phyloP scores from a whole-genome alignment of 1,284 basidiomycete genomes.

The Tylopilus sp. region DNA sequence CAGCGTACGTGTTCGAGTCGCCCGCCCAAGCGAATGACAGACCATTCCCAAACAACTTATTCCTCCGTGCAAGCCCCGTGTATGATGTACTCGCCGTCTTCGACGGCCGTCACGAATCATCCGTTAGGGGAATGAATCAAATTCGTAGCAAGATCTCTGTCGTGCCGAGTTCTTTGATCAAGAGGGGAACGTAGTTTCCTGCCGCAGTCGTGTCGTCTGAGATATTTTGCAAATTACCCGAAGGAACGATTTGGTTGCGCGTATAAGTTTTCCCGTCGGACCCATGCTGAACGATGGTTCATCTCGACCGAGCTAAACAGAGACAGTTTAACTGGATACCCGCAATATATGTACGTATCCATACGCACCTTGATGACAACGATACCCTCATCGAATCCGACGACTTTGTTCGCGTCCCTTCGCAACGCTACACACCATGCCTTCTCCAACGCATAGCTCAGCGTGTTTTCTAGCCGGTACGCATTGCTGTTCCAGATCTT shows the following conservation, averaged over 20 bases:
- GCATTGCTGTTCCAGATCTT: slow-evolving; percentile 71
- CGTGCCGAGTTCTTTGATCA: slow-evolving; percentile 88
- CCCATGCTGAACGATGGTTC: slow-evolving; percentile 99
- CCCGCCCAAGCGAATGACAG: too few species aligned
- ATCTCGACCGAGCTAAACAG: slow-evolving; percentile 86
- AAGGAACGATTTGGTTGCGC: slow-evolving; percentile 92
- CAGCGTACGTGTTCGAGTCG: too few species aligned
- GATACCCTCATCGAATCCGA: slow-evolving; percentile 98
- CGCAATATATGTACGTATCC: not conserved
- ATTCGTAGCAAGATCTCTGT: slow-evolving; percentile 53
- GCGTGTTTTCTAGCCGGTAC: slow-evolving; percentile 96
- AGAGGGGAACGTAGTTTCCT: slow-evolving; percentile 83
- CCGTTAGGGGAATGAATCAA: slow-evolving; percentile 96
- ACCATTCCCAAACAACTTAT: too few species aligned
- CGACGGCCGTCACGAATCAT: slow-evolving; percentile 96
- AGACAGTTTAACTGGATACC: too few species aligned
- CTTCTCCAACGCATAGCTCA: slow-evolving; percentile 95
- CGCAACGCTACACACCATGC: slow-evolving; percentile 93
- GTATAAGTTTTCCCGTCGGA: slow-evolving; percentile 95
- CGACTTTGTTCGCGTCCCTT: too few species aligned
- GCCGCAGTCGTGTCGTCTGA: slow-evolving; percentile 72
- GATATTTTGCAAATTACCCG: slow-evolving; percentile 90
- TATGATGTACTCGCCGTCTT: too few species aligned
- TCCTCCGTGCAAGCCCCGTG: too few species aligned
- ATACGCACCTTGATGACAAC: slow-evolving; percentile 91